Percentiles rank a stretch among this genome's conserved stretches.
phyloP scores from a whole-genome alignment of 306 rosid species.

The Inga laurina region DNA sequence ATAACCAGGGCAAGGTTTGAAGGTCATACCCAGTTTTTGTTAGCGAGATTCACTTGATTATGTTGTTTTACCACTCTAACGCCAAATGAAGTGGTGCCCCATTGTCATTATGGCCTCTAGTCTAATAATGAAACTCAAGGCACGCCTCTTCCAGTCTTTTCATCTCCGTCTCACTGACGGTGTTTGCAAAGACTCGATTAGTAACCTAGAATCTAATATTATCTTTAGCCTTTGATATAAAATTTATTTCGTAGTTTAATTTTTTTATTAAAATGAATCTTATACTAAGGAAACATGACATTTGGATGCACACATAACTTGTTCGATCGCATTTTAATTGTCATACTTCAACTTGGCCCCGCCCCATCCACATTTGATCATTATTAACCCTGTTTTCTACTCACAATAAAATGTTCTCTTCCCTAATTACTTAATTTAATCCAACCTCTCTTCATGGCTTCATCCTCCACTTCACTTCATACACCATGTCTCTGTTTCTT shows the following conservation, averaged over 20 bases:
- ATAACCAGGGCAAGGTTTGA: no score
- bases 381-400: no score
- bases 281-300: no score
- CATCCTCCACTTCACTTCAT: no score
- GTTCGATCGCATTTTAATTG: not conserved
- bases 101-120: not conserved
- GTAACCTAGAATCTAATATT: not conserved
- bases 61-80: not conserved
- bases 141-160: not conserved
- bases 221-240: no score
- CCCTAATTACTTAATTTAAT: no score
- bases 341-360: not conserved
- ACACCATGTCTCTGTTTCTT: not conserved
- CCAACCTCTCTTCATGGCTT: no score
- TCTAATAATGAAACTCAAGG: not conserved
- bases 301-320: not conserved
- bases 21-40: no score
- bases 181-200: not conserved
- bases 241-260: no score
- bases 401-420: no score
- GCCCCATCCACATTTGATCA: not conserved
- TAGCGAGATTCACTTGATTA: not conserved
- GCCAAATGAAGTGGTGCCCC: not conserved
- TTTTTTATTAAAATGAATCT: no score
- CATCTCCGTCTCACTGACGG: not conserved